Evolutionary conservation across 305 asterid genomes (phyloP).

Genomic region (Fraxinus baroniana): DNA sequence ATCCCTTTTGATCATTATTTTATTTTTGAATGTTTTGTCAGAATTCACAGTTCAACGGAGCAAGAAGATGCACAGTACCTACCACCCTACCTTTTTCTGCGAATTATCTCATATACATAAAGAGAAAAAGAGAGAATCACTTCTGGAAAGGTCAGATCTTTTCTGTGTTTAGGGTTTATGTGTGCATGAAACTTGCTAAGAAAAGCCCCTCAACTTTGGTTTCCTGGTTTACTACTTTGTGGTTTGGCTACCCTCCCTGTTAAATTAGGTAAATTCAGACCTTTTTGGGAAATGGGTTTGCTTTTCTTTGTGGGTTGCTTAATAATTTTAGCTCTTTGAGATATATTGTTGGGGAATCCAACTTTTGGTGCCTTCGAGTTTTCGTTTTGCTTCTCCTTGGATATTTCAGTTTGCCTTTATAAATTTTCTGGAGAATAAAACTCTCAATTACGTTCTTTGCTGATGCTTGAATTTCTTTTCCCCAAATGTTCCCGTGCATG

Average conservation of each 20-base stretch:
- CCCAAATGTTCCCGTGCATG: background rate
- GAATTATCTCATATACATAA: background rate
- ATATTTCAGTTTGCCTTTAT: background rate
- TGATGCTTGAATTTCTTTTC: background rate
- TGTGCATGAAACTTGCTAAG: background rate
- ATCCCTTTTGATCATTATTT: background rate
- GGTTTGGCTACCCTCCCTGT: background rate
- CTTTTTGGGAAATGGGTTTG: constrained; percentile 7
- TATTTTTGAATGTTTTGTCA: background rate
- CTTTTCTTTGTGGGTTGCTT: constrained; percentile 2
- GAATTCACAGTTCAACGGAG: background rate
- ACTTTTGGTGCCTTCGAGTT: background rate
- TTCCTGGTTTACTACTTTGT: background rate
- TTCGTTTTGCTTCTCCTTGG: background rate
- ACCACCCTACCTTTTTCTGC: background rate
- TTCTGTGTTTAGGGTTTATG: background rate
- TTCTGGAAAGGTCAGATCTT: background rate
- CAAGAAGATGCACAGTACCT: background rate
- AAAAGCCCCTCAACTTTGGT: background rate
- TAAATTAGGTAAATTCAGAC: background rate
- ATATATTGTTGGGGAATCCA: background rate
- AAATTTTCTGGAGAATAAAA: background rate
- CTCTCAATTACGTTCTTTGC: background rate
- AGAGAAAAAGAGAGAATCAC: background rate
- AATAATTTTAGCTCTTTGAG: background rate